phyloP scores from a whole-genome alignment of 768 basidiomycete genomes.

The Rubroboletus pulcherrimus region DNA sequence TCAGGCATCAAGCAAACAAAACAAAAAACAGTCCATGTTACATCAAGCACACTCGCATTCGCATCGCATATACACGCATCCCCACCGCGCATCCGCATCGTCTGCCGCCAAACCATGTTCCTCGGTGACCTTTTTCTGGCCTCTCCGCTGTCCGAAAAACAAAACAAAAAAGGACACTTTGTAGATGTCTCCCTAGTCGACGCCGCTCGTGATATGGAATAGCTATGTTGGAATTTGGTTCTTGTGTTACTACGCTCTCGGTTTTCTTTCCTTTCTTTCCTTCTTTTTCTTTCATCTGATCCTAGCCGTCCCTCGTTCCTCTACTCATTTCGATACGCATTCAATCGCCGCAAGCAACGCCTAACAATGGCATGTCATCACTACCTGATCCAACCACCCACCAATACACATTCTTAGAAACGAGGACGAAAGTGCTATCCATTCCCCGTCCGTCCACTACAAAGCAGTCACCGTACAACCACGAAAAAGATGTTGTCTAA shows the following conservation, averaged over 20 bases:
- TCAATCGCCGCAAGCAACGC: neutral
- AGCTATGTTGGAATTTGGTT: constrained; percentile 6
- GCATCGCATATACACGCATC: constrained; percentile 6
- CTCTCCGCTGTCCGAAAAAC: constrained; percentile 18
- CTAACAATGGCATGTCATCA: neutral
- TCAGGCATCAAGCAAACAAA: neutral
- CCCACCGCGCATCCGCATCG: neutral
- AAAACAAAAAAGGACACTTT: neutral
- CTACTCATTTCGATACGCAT: neutral
- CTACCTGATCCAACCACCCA: neutral
- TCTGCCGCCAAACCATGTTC: neutral
- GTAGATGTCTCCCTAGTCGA: constrained; percentile 9
- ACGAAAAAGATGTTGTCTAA: too few species aligned
- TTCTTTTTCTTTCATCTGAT: neutral
- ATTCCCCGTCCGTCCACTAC: neutral
- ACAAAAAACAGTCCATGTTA: neutral
- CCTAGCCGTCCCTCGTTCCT: neutral
- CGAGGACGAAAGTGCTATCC: neutral
- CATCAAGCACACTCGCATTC: constrained; percentile 5
- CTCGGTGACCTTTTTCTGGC: neutral
- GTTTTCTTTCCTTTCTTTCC: neutral
- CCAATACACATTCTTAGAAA: neutral
- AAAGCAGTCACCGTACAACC: neutral
- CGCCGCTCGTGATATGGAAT: constrained; percentile 15
- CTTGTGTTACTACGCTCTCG: constrained; percentile 8